A percentile compares a stretch with the other conserved stretches of the same genome.
Conservation (phyloP, 495 filamentous ascomycete species). For the Diplogelasinospora grovesii region DNA sequence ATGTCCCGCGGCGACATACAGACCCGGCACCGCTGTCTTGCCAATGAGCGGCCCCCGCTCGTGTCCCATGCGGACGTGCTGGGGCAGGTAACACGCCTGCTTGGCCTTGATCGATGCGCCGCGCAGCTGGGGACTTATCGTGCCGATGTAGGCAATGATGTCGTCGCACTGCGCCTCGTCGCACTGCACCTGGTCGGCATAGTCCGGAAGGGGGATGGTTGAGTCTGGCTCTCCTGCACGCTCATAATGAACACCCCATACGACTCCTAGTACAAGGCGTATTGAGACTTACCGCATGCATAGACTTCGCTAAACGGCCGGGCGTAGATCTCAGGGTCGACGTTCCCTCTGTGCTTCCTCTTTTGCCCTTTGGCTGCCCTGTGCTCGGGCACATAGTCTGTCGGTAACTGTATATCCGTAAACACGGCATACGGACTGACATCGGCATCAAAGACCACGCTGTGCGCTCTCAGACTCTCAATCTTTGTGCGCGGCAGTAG, state of each 20-base stretch:
- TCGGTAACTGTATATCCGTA: constrained; percentile 76
- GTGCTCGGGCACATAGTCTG: constrained; percentile 43
- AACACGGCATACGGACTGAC: constrained; percentile 87
- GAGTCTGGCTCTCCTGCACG: constrained; percentile 72
- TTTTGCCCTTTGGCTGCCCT: constrained; percentile 39
- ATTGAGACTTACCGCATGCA: constrained; percentile 55
- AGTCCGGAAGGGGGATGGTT: constrained; percentile 64
- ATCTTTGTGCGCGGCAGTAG: constrained; percentile 74
- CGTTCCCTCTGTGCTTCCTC: constrained; percentile 50
- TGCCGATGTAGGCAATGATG: constrained; percentile 71
- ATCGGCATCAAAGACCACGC: constrained; percentile 74
- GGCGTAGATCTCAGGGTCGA: constrained; percentile 89
- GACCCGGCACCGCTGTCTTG: constrained; percentile 61
- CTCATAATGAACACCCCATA: no score
- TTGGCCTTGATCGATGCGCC: constrained; percentile 70
- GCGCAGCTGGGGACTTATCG: constrained; percentile 68
- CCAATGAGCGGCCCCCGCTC: constrained; percentile 70
- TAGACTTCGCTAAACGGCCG: constrained; percentile 85
- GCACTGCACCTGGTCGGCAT: constrained; percentile 69
- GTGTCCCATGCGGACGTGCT: constrained; percentile 50
- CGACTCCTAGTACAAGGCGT: no score
- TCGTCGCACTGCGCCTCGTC: constrained; percentile 79
- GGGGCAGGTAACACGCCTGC: constrained; percentile 95
- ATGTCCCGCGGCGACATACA: constrained; percentile 84
- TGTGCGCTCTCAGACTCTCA: constrained; percentile 77